Base-by-base conservation (phyloP, 495 filamentous ascomycete species). In the Aspergillus wentii region DNA sequence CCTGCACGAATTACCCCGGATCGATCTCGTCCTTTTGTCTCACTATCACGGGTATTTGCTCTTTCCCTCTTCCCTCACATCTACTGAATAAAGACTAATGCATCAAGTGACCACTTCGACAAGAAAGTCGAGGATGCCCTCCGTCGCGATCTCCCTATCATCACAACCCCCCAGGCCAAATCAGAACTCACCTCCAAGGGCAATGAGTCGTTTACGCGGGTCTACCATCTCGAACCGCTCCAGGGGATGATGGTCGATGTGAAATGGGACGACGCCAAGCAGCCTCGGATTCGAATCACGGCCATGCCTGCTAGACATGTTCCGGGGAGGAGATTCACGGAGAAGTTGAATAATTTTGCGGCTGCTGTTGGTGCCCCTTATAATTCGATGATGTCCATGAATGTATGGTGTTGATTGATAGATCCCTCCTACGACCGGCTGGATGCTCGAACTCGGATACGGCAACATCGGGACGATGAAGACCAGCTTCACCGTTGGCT, bases 281-380 rank as follows among this genome's bases (percentile, higher is more conserved):
- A 52, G 31, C 39, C 60, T 35, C 33, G 53, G 21, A 60, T 83
- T 21, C 79, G 75, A 37, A 70, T 84, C 7, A 83, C 75, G 0
- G 82, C 66, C 2, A 82, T 82, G 77, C 82, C 80, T 6, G 83
- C 78, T n/a, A 80, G 83, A 45, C 81, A 85, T 51, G 75, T 85
- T 2, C 76, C 80, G 4, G 66, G 73, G 2, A 69, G 55, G 8
- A 48, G 65, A 5, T 44, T 82, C 15, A 14, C 48, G 3, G 54
- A 59, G 3, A 53, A 48, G 17, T 54, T 64, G 17, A 85, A 85
- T 52, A 69, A 82, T 21, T n/a, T 83, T 8, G 54, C 80, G 3
- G 49, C 63, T 14, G 80, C 79, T 0, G 80, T 85, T 33, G 8
- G 63, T 66, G 6, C 18, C 7, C 32, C 1, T 21, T 17, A 5